Evolutionary conservation across 345 rosid genomes (phyloP).

Genomic region (Eucalyptus sideroxylon): DNA sequence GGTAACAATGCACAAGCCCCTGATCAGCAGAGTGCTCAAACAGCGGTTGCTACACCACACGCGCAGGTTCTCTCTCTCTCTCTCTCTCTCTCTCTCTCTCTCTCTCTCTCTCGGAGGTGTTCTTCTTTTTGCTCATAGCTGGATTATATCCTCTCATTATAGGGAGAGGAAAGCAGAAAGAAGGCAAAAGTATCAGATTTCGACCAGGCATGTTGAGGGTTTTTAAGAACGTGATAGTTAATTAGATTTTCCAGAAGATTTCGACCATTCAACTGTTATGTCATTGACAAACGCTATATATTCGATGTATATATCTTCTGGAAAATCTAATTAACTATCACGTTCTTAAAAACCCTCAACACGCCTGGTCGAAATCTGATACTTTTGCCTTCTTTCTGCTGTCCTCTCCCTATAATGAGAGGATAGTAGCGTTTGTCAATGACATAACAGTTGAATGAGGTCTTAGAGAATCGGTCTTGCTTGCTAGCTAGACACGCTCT

Average conservation of each 20-base stretch:
- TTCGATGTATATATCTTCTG: too few relatives aligned
- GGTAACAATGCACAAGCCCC: not conserved
- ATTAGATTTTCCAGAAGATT: not conserved
- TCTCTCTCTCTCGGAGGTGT: not conserved
- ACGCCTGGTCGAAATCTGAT: too few relatives aligned
- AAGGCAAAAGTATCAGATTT: not conserved
- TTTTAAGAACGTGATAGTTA: not conserved
- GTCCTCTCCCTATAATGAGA: too few relatives aligned
- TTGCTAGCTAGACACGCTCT: not conserved
- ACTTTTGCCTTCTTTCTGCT: too few relatives aligned
- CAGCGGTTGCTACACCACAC: too few relatives aligned
- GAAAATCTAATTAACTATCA: too few relatives aligned
- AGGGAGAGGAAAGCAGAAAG: not conserved
- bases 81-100: not conserved
- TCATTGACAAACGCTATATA: too few relatives aligned
- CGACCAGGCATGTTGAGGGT: not conserved
- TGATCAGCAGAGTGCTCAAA: not conserved
- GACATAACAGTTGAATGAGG: not conserved
- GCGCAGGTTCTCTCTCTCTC: not conserved
- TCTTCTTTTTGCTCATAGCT: not conserved
- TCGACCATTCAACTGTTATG: too few relatives aligned
- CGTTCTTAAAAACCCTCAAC: too few relatives aligned
- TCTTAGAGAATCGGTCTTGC: not conserved
- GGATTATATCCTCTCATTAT: not conserved
- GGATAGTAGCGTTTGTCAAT: not conserved